These are phyloP conservation scores for Pseudocercospora vitis DNA, from an alignment of 2,329 filamentous ascomycete species.

Conservation along the genomic window DNA sequence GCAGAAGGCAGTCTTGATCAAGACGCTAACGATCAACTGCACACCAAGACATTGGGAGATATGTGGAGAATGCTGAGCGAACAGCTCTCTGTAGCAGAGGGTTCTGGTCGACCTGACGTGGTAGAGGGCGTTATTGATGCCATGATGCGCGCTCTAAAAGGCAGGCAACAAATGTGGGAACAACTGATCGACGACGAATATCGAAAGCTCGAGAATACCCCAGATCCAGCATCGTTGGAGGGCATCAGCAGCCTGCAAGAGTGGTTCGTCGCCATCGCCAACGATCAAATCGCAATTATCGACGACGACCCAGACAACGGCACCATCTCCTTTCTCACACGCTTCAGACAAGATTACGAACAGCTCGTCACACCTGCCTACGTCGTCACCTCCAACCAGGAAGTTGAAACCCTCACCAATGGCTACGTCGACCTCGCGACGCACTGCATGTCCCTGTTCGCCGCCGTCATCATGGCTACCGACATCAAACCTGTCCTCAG, in stretches of 20 bases:
- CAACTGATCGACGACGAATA: conserved; percentile 84
- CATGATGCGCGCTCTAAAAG: conserved; percentile 85
- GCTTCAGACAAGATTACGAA: conserved; percentile 81
- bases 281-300: conserved; percentile 98
- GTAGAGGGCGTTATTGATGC: conserved; percentile 93
- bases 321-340: conserved; percentile 77
- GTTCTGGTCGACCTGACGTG: conserved; percentile 83
- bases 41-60: conserved; percentile 86
- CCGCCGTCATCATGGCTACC: conserved; percentile 80
- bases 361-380: conserved; percentile 78
- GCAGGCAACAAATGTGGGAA: conserved; percentile 83
- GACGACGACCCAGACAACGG: conserved; percentile 75
- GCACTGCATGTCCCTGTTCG: conserved; percentile 86
- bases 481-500: conserved; percentile 78
- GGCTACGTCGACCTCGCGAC: conserved; percentile 94
- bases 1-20: conserved; percentile 78
- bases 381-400: conserved; percentile 67
- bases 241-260: conserved; percentile 74
- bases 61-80: conserved; percentile 98
- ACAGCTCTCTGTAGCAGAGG: conserved; percentile 80
- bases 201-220: conserved; percentile 63
- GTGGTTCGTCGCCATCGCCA: conserved; percentile 94
- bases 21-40: conserved; percentile 86
- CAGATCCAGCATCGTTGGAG: conserved; percentile 63
- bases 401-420: conserved; percentile 75